Base-by-base conservation (phyloP, 2,329 filamentous ascomycete genomes). In the Fusarium xyrophilum region DNA sequence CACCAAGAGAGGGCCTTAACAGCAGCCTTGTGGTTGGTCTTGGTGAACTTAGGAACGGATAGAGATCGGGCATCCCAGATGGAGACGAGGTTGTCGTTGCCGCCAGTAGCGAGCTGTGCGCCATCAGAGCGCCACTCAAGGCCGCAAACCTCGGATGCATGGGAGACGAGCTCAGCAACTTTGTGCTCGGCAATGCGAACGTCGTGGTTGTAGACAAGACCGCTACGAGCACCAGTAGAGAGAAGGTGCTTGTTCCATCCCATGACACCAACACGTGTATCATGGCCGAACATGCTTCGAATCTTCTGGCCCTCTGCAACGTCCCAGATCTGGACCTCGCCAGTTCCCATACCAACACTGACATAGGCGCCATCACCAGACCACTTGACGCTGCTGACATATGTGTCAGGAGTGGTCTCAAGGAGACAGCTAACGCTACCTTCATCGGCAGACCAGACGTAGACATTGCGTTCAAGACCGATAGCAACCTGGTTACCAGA, bases 1-100 rank as follows among this genome's bases (percentile, higher is more conserved):
- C 96, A 99, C 96, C 96, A 99, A 68, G 93, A 92, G 46, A 99
- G 88, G 62, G 96, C 96, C 88, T 99, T 99, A 82, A 99, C 94
- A 44, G 96, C 96, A 59, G 96, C 96, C 82, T 96, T 96, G 86
- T 99, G 96, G 87, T 99, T 99, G 77, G 95, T 97, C 90, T 99
- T 99, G 82, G 93, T 96, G 85, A 98, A 98, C 84, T 98, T 98
- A 79, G 96, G 96, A 13, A 96, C 94, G 21, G 89, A 90, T 63
- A 99, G 86, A 12, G 93, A 96, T 52, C 96, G 93, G 58, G 96
- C 95, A 80, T 99, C 96, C 96, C 96, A 99, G 83, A 99, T 99
- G 75, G 93, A 96, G 72, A 99, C 96, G 57, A 99, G 86, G 85
- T 99, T 99, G 86, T 99, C 96, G 77, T 99, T 99, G 79, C 94